phyloP scores from a whole-genome alignment of 208 protist species.

The Trypanosoma congolense region DNA sequence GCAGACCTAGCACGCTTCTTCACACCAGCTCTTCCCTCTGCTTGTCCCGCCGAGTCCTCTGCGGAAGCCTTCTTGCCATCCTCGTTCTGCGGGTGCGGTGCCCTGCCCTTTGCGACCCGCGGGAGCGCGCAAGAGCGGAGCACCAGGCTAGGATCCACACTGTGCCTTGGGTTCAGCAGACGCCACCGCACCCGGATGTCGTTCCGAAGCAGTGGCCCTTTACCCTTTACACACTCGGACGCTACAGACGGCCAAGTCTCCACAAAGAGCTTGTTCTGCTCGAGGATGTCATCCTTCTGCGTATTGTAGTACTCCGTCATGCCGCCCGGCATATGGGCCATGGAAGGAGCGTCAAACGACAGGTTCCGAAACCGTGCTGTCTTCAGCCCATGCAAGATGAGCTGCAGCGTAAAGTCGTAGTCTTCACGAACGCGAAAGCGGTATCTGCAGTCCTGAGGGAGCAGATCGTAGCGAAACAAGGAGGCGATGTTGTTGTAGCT shows the following conservation, averaged over 20 bases:
- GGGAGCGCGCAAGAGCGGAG: conserved; percentile 43
- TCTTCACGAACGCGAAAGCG: conserved; percentile 84
- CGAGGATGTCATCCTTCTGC: conserved; percentile 54
- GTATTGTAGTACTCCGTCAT: conserved; percentile 88
- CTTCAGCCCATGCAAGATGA: conserved; percentile 68
- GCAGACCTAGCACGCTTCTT: not conserved
- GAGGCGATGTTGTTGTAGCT: conserved; percentile 88
- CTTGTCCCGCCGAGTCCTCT: too few species aligned
- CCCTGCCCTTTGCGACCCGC: conserved; percentile 12
- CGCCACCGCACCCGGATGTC: conserved; percentile 81
- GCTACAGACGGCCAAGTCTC: conserved; percentile 68
- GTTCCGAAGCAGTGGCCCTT: conserved; percentile 42
- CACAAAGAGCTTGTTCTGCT: conserved; percentile 69
- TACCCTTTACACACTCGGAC: conserved; percentile 72
- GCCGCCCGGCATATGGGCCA: conserved; percentile 74
- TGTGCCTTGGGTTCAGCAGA: conserved; percentile 49
- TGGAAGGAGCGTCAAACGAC: conserved; percentile 75
- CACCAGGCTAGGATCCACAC: conserved; percentile 45
- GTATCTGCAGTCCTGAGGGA: conserved; percentile 46
- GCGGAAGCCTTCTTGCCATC: not conserved
- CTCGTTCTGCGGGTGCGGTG: not conserved
- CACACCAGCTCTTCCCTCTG: not conserved
- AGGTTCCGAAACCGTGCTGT: conserved; percentile 80
- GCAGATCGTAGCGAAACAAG: conserved; percentile 64
- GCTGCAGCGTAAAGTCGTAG: conserved; percentile 87